A percentile compares a stretch with the other conserved stretches of the same genome.
These are phyloP conservation scores for Dalechampia spathulata DNA, from an alignment of 441 rosid species.

Conservation along the genomic window DNA sequence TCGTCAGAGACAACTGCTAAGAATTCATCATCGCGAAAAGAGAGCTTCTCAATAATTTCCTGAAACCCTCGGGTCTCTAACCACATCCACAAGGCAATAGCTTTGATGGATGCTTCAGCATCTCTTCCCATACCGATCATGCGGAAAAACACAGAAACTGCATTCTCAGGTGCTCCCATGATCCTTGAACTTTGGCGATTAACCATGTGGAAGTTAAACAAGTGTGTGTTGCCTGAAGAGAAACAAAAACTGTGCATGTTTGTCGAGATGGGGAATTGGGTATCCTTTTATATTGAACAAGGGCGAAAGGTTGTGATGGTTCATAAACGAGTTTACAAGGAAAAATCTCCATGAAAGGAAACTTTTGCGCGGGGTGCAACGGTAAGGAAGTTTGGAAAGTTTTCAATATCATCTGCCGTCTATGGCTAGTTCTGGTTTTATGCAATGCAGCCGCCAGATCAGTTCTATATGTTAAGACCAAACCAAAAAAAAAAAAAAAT, in stretches of 20 bases:
- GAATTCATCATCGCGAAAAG: conserved; percentile 1
- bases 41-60: conserved; percentile 3
- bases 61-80: conserved; percentile 8
- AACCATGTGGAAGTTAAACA: too few relatives aligned
- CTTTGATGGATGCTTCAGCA: conserved; percentile 3
- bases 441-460: neutral
- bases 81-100: conserved; percentile 19
- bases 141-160: conserved; percentile 3
- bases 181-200: too few relatives aligned
- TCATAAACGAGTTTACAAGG: conserved; percentile 1
- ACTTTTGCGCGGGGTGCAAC: neutral
- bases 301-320: conserved; percentile 10
- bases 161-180: neutral
- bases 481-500: too few relatives aligned
- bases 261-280: neutral
- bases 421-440: neutral
- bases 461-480: too few relatives aligned
- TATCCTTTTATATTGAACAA: neutral
- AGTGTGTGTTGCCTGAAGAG: neutral
- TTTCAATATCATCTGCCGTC: neutral
- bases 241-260: neutral
- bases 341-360: neutral
- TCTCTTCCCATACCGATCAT: conserved; percentile 3
- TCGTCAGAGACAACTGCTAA: conserved; percentile 3
- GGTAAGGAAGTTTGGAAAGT: neutral